Base-by-base conservation (phyloP, 768 basidiomycete genomes). In the Suillus plorans region DNA sequence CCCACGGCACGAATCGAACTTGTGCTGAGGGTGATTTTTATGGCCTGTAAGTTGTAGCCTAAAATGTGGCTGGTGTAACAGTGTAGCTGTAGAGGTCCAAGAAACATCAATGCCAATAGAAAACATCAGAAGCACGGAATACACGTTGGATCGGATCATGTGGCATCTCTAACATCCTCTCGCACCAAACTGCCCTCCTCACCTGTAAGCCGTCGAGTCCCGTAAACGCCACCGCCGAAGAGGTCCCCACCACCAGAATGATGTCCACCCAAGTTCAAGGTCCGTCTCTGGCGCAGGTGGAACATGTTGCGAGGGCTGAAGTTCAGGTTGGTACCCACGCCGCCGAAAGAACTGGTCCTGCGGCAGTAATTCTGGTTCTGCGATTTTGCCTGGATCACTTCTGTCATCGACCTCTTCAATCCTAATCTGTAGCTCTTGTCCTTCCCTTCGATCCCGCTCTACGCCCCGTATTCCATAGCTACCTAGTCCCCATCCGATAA, bases 191-290 rank as follows among this genome's bases (percentile, higher is more conserved):
- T 42, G 12, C 58, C 42, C 58, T 20, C 58, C 41, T 68, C 69
- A 79, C 41, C 70, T 76, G 74, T 94, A 94, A 59, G 82, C 80
- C 10, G 92, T 93, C 66, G 90, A 85, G 70, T 94, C 92, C 68
- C 88, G 85, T 68, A 94, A 74, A 55, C 92, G 80, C 92, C 91
- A 94, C 36, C 82, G 81, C 55, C 84, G 80, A 25, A 94, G 74
- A 3, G 92, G 91, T 0, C 90, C 89, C 90, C 91, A 92, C 88
- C 90, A 91, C 87, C 87, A 92, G 65, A 90, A 66, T 7, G 89
- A 90, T 39, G 72, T 72, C 14, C 70, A 64, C 2, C 55, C 65
- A 31, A 52, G 62, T 1, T 41, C 65, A 34, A 52, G 58, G 62
- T 65, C 63, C 4, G 66, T 65, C 16, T 59, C 44, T 18, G 37